Evolutionary conservation across 768 basidiomycete species (phyloP), one percentile per base, ranked within the genome.

Genomic region (Suillus weaverae): DNA sequence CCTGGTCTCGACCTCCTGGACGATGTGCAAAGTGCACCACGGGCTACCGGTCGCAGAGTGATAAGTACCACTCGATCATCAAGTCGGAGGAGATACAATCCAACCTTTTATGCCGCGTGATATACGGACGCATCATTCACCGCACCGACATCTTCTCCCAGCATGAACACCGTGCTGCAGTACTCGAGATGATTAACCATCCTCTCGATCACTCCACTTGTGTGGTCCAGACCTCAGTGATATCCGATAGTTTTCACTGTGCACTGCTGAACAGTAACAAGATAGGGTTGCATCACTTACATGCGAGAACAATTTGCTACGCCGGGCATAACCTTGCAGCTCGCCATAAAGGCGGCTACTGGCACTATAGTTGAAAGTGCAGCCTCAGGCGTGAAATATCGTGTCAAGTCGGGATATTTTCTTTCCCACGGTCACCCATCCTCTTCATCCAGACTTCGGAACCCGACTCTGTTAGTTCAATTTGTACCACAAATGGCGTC

Each of bases 401-500:
- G 76, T 76, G 64, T 63, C 67, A 67, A 73, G 69, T 67, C 75
- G 75, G 75, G 69, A 66, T 72, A 71, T 68, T 73, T 73, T 68
- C 55, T 33, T 76, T 76, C 76, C 30, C 75, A 76, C 76, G 69
- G 61, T 61, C 46, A 61, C 46, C 43, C 68, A 26, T 64, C 66
- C 46, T 46, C 44, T 56, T 62, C 39, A 60, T 46, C 53, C 30
- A 54, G 65, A 51, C 36, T 54, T 11, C 48, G 60, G 51, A 62
- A 61, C 11, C 60, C 63, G 56, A 60, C 64, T 51, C 46, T 67
- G 51, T 26, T 64, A 61, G 39, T 60, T 63, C 59, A 60, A 30
- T 59, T 39, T 55, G 50, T 55, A 44, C 36, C 55, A 62, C 61
- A 65, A 69, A 90, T 90, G 88, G 87, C 88, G 69, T 88, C 88